A percentile compares a stretch with the other conserved stretches of the same genome.
Conservation (phyloP, 2,329 filamentous ascomycete species). For the Mycosphaerella arachidis region DNA sequence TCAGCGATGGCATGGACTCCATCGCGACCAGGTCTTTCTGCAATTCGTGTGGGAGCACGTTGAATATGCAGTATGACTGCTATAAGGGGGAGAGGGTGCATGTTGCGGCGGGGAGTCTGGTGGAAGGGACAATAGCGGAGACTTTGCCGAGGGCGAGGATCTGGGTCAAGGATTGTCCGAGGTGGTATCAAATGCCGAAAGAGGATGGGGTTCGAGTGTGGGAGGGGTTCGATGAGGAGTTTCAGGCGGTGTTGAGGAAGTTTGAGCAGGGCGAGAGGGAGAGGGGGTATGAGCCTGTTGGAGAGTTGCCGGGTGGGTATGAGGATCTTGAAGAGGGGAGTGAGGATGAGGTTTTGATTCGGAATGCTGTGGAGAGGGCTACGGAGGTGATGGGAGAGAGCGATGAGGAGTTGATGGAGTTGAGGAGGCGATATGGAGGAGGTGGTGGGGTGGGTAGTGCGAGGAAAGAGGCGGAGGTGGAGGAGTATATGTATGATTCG, state of each 20-base stretch:
- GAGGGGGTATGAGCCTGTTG: neutral
- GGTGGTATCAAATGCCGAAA: conserved; percentile 17
- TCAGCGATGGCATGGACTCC: conserved; percentile 6
- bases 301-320: neutral
- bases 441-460: neutral
- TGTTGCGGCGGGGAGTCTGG: conserved; percentile 15
- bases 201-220: conserved; percentile 14
- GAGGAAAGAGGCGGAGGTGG: neutral
- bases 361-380: neutral
- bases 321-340: neutral
- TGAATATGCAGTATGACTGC: conserved; percentile 21
- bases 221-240: conserved; percentile 17
- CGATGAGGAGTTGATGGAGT: neutral
- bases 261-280: neutral
- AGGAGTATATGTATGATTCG: neutral
- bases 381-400: neutral
- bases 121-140: conserved; percentile 2
- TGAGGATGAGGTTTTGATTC: neutral
- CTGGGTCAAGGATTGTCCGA: conserved; percentile 10
- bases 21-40: conserved; percentile 16
- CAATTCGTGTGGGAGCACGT: conserved; percentile 12
- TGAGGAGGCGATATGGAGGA: conserved; percentile 1
- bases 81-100: conserved; percentile 16
- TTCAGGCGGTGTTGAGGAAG: neutral
- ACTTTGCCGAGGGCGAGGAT: conserved; percentile 14